A percentile compares a stretch with the other conserved stretches of the same genome.
These are phyloP conservation scores for Epithemia pelagica DNA, from an alignment of 108 stramenopile genomes.

Conservation along the genomic window DNA sequence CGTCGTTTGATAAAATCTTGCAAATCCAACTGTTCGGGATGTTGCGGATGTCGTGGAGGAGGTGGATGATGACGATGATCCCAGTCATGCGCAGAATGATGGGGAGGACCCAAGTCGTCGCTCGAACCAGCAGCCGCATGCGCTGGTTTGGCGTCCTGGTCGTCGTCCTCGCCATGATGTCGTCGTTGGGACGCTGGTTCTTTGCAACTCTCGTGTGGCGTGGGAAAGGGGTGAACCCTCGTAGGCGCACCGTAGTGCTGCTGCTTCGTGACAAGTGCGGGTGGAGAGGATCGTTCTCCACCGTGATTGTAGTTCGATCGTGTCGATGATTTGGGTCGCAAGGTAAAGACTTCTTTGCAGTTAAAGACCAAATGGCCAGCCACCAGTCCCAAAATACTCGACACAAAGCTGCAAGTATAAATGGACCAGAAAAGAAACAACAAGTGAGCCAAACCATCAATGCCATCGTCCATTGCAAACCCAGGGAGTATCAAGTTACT, in stretches of 20 bases:
- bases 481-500: conserved; percentile 41
- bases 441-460: conserved; percentile 59
- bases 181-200: too few species aligned
- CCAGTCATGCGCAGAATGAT: not conserved
- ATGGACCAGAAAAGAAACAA: conserved; percentile 22
- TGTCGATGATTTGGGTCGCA: too few species aligned
- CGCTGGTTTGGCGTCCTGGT: too few species aligned
- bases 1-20: not conserved
- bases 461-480: conserved; percentile 48
- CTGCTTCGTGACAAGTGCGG: too few species aligned
- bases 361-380: conserved; percentile 71
- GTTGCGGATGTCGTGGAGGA: not conserved
- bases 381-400: conserved; percentile 52
- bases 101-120: too few species aligned
- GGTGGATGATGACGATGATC: not conserved
- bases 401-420: too few species aligned
- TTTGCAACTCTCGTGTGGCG: not conserved
- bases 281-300: too few species aligned
- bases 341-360: conserved; percentile 52
- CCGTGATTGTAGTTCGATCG: too few species aligned
- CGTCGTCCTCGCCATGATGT: too few species aligned
- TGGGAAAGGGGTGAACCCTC: not conserved
- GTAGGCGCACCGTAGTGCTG: not conserved
- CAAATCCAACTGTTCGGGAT: not conserved
- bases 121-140: too few species aligned